Evolutionary conservation across 1,284 basidiomycete genomes (phyloP), one percentile per base, ranked within the genome.

Genomic region (Ganoderma resinaceum): DNA sequence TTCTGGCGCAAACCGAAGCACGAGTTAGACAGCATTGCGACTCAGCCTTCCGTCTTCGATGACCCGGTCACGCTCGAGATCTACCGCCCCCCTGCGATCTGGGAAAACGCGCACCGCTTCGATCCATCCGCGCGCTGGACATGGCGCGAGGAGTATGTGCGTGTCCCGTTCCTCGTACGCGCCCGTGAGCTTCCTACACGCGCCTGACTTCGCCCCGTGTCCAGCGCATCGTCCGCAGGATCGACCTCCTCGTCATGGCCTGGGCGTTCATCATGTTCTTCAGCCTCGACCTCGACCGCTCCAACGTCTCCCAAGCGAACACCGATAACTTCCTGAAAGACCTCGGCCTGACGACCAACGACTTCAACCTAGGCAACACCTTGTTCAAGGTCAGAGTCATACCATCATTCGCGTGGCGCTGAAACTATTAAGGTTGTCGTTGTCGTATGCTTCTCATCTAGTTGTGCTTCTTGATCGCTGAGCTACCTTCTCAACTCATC

Each of bases 81-180:
- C 68, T 91, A 89, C 72, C 85, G 84, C 78, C 89, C 90, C 1
- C 86, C 84, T 65, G 78, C 83, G 3, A 75, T 82, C 1, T 91
- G 89, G 70, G 91, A 92, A 77, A 91, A 89, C 73, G 69, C 82
- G 0, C 89, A 91, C 73, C 82, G 89, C 9, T 92, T 93, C 72
- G 88, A 93, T 74, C 86, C 87, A 0, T 77, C 81, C 16, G 89
- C 88, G 35, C 84, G 91, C 5, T 94, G 92, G 92, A 92, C 91
- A 0, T 85, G 84, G 76, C 77, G 85, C 38, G 91, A 94, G 75
- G 91, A 93, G 77, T 82, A 79, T 75, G 87, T 86, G 63, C 66
- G 84, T 69, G 29, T 16, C 52, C 26, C 37, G 37, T n/a, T 9
- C 37, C 14, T 49, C 33, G 23, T 12, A 38, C 38, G 26, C n/a